Base-by-base conservation (phyloP, 2,329 filamentous ascomycete genomes). In the Penicillium italicum region DNA sequence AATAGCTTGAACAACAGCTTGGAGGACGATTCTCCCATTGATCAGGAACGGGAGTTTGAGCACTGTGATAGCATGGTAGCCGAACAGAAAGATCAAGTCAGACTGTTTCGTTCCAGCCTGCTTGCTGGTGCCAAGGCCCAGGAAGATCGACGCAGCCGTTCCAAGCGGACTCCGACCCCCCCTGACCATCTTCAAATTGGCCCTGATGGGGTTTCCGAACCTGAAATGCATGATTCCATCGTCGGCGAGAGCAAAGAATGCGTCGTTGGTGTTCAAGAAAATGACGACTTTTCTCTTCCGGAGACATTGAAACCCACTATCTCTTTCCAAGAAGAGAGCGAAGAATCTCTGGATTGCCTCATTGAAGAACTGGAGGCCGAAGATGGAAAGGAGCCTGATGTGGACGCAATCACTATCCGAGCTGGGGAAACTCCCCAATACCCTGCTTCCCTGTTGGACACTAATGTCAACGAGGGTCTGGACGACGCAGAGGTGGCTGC, bases 311-410 rank as follows among this genome's bases (percentile, higher is more conserved):
- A 28, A 1, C 22, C 30, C 10, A 16, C n/a, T 12, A 30, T 14
- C 18, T 31, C 26, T 26, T 34, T 12, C n/a, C 20, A 54, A 10
- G 44, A 41, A 5, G 54, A 60, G n/a, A 53, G 40, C 43, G 88
- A 91, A 67, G 88, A 91, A 77, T 88, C 93, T 72, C 91, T 96
- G 64, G 89, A 95, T 70, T 85, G 86, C 69, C 81, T 96, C 68
- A 95, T 96, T 64, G 88, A 91, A 73, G 90, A 94, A 68, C 86
- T 95, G 64, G 88, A 94, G 77, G 91, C 87, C 40, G 81, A 90
- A 66, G 90, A 94, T 74, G 89, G 87, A 53, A 84, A 86, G 64
- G 81, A 82, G 51, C 78, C 80, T 18, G 79, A 86, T 26, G 85
- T 88, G 28, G 85, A 85, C 40, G 85, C 80, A 47, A 77, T 81